Conservation (phyloP, 2,329 filamentous ascomycete genomes). For the Fusarium avenaceum region DNA sequence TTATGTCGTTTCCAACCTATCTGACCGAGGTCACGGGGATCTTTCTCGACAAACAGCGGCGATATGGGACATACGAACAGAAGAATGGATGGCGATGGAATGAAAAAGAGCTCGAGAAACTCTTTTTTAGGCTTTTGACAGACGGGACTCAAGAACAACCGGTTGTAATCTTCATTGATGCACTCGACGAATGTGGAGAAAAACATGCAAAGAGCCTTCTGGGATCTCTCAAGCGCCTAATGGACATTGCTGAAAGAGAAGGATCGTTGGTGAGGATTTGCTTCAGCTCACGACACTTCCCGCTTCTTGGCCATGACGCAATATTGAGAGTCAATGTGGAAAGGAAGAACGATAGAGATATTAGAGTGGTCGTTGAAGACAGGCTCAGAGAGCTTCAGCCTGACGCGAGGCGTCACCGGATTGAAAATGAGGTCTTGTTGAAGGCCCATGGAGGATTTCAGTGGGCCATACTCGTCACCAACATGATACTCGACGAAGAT, state of each 20-base stretch:
- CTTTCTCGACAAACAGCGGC: neutral
- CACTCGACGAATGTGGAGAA: slow-evolving; percentile 2
- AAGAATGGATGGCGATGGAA: neutral
- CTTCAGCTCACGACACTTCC: neutral
- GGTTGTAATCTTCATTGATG: neutral
- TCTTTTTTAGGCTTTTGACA: neutral
- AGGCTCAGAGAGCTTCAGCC: accelerated
- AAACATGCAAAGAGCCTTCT: neutral
- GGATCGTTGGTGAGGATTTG: neutral
- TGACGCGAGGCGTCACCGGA: accelerated
- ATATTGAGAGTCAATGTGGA: neutral
- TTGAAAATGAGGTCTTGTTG: neutral
- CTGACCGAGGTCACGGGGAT: neutral
- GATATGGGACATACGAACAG: neutral
- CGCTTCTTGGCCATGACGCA: neutral
- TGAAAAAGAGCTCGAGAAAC: neutral
- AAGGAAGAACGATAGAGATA: neutral
- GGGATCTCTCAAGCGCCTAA: accelerated
- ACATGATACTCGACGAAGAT: neutral
- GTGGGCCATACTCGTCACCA: neutral
- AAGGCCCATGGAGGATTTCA: neutral
- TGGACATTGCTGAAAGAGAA: accelerated
- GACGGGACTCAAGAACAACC: neutral
- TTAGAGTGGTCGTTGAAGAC: neutral
- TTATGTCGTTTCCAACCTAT: neutral